Evolutionary conservation across 2,329 filamentous ascomycete genomes (phyloP).

Genomic region (Domatiomyces catenatus): DNA sequence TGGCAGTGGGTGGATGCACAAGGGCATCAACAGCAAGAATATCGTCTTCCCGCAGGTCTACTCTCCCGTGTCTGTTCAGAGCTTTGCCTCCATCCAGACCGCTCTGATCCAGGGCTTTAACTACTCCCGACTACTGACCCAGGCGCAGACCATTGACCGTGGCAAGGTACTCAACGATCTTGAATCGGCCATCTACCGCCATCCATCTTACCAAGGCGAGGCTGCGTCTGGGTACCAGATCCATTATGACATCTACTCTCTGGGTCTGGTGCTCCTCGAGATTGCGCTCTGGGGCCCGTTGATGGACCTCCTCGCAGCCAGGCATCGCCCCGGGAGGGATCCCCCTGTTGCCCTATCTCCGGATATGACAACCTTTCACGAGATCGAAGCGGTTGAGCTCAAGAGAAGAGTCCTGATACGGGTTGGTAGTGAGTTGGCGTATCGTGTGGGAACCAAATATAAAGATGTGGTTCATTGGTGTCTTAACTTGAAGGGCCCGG

Average conservation of each 20-base stretch:
- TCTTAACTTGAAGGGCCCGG: background rate
- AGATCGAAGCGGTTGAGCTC: conserved; percentile 1
- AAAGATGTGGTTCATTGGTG: conserved; percentile 2
- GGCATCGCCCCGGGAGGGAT: background rate
- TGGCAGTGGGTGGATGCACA: conserved; percentile 2
- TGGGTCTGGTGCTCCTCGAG: conserved; percentile 3
- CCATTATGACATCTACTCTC: conserved; percentile 3
- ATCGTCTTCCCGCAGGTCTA: conserved; percentile 2
- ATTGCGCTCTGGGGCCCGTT: conserved; percentile 2
- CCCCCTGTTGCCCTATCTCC: background rate
- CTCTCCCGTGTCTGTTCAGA: background rate
- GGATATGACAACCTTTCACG: conserved; percentile 1
- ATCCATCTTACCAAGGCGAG: conserved; percentile 1
- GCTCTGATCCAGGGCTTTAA: conserved; percentile 1
- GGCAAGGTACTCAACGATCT: conserved; percentile 1
- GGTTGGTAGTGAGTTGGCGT: conserved; percentile 1
- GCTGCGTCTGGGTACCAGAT: conserved; percentile 1
- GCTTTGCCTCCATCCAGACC: background rate
- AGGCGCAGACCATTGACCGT: conserved; percentile 2
- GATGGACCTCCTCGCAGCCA: background rate
- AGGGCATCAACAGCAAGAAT: conserved; percentile 2
- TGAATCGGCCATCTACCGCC: conserved; percentile 2
- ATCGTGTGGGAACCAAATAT: conserved; percentile 2
- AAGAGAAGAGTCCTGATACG: conserved; percentile 1
- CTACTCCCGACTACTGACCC: conserved; percentile 2